Evolutionary conservation across 306 rosid species (phyloP), one percentile per base, ranked within the genome.

Genomic region (Albizia julibrissin): DNA sequence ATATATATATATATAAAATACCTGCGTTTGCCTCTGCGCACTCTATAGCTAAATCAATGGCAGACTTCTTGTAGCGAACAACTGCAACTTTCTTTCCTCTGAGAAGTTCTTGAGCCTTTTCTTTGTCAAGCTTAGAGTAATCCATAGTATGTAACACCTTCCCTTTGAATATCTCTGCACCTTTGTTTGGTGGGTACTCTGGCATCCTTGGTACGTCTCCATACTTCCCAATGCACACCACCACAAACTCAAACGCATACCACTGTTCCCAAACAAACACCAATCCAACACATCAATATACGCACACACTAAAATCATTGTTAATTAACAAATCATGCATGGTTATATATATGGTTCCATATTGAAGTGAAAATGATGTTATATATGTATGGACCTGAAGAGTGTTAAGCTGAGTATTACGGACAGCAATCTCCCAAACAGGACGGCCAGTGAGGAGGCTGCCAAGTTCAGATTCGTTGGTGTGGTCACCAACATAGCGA

Each of bases 241-340:
- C 91, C 42, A 91, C 73, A 22, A 91, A 79, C 88, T 91, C 91
- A 61, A 91, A 89, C 1, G 78, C 89, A 71, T 88, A 89, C 90
- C 89, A 85, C 94, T 90, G 86, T 33, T 16, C 46, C 12, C 72
- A 34, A 33, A 29, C 16, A 47, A 52, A 52, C 26, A 56, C 62
- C 13, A n/a, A 54, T 21, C n/a, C 27, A 56, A n/a, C 8, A 56
- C 9, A 56, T 56, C 11, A 56, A 56, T 21, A 54, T 8, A 19
- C 1, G 19, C 3, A 18, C 58, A 18, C 10, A n/a, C 11, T 21
- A 56, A 56, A 56, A 56, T 56, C 26, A 56, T 3, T 37, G 40
- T 37, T 37, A 1, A 52, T 50, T 50, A 18, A 50, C 0, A 50
- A 50, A 50, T 14, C 58, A 50, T 50, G 59, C 58, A 52, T 52